phyloP scores from a whole-genome alignment of 257 asterid species.

The Ballota nigra region DNA sequence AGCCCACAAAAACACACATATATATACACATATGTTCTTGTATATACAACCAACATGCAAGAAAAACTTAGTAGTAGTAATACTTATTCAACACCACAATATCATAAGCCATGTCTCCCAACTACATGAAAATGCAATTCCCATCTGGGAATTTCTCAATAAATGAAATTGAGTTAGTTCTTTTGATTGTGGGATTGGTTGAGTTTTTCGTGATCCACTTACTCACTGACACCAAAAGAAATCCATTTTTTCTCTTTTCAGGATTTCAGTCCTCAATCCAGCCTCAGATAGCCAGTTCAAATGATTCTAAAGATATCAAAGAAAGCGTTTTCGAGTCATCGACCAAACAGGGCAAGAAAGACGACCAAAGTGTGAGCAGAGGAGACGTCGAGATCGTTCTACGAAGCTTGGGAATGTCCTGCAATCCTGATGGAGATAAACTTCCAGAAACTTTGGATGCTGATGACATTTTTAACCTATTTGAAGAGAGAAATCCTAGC shows the following conservation, averaged over 20 bases:
- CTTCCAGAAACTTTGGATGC: slow-evolving; percentile 32
- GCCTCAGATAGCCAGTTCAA: background rate
- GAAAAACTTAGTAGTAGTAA: background rate
- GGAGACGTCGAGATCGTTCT: slow-evolving; percentile 49
- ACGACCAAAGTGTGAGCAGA: slow-evolving; percentile 27
- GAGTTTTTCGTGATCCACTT: slow-evolving; percentile 33
- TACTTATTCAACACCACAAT: slow-evolving; percentile 9
- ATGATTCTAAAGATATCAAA: slow-evolving; percentile 4
- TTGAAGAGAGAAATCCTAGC: slow-evolving; percentile 44
- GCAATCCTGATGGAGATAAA: slow-evolving; percentile 22
- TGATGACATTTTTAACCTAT: slow-evolving; percentile 28
- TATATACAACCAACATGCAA: slow-evolving; percentile 10
- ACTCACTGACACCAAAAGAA: slow-evolving; percentile 27
- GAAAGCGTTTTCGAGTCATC: background rate
- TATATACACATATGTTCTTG: background rate
- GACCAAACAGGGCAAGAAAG: background rate
- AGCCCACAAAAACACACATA: background rate
- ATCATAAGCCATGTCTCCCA: slow-evolving; percentile 27
- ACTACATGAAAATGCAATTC: slow-evolving; percentile 20
- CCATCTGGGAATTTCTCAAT: slow-evolving; percentile 26
- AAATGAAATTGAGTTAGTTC: slow-evolving; percentile 20
- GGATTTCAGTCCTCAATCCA: slow-evolving; percentile 29
- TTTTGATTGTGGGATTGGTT: slow-evolving; percentile 35
- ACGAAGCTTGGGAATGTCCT: slow-evolving; percentile 42
- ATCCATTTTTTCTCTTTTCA: slow-evolving; percentile 29